Conservation (phyloP, 2,329 filamentous ascomycete genomes). For the Aspergillus vadensis region DNA sequence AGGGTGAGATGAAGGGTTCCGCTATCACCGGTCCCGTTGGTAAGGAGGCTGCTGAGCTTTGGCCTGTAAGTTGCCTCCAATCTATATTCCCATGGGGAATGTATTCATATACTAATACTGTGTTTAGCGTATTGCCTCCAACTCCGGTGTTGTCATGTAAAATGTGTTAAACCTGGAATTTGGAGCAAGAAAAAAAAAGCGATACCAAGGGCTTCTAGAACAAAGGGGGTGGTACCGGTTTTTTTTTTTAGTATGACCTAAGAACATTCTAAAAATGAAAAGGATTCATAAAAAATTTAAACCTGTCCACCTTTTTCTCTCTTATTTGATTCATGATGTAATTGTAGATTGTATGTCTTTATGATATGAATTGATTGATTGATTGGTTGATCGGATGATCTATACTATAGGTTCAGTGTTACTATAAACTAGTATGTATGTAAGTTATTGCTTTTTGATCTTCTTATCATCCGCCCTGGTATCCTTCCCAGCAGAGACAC, state of each 20-base stretch:
- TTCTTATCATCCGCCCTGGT: background rate
- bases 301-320: background rate
- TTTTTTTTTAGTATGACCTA: constrained; percentile 4
- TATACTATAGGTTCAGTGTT: background rate
- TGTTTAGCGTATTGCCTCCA: constrained; percentile 99
- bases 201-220: constrained; percentile 18
- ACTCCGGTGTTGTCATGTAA: constrained; percentile 99
- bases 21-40: constrained; percentile 98
- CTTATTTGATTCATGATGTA: background rate
- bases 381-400: background rate
- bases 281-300: constrained; percentile 15
- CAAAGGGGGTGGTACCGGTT: constrained; percentile 1
- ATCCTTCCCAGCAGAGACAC: constrained; percentile 3
- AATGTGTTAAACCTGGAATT: constrained; percentile 32
- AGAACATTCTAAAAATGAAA: constrained; percentile 7
- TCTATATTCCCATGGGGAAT: too few relatives aligned
- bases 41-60: constrained; percentile 99
- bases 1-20: constrained; percentile 99
- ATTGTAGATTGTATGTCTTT: background rate
- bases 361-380: background rate
- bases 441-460: background rate
- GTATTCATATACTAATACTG: too few relatives aligned
- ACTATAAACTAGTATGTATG: background rate
- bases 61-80: too few relatives aligned
- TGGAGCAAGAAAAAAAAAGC: constrained; percentile 2